phyloP scores from a whole-genome alignment of 2,329 filamentous ascomycete species.

The Epichloe bromicola region DNA sequence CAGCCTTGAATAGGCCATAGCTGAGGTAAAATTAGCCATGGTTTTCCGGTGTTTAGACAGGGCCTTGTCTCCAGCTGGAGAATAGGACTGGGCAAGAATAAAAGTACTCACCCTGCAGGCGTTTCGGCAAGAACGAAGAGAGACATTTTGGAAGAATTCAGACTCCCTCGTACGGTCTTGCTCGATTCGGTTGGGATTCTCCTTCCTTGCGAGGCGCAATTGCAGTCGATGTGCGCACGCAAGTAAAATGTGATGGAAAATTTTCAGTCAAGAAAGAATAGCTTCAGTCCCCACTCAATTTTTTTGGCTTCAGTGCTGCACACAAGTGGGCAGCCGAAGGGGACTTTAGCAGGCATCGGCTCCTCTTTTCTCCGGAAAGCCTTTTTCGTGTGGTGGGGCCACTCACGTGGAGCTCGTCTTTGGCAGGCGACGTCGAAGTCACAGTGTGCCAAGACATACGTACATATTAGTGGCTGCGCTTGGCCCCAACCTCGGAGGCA shows the following conservation, averaged over 20 bases:
- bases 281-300: slow-evolving; percentile 23
- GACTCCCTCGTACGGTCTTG: slow-evolving; percentile 19
- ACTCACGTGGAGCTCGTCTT: slow-evolving; percentile 10
- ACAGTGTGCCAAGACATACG: not conserved
- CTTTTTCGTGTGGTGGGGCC: not conserved
- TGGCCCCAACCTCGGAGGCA: not conserved
- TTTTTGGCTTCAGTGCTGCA: slow-evolving; percentile 22
- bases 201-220: slow-evolving; percentile 25
- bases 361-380: slow-evolving; percentile 13
- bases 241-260: slow-evolving; percentile 26
- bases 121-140: slow-evolving; percentile 91
- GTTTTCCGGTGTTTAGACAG: not conserved
- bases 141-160: slow-evolving; percentile 48
- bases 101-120: slow-evolving; percentile 54
- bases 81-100: not conserved
- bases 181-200: slow-evolving; percentile 18
- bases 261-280: slow-evolving; percentile 26
- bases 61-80: not conserved
- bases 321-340: slow-evolving; percentile 14
- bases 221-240: slow-evolving; percentile 23
- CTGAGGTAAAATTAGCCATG: slow-evolving; percentile 35
- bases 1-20: slow-evolving; percentile 96
- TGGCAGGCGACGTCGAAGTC: not conserved
- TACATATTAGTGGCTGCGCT: not conserved
- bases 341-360: slow-evolving; percentile 11